A percentile compares a stretch with the other conserved stretches of the same genome.
phyloP scores from a whole-genome alignment of 305 asterid species.

The Plantago coronopus region DNA sequence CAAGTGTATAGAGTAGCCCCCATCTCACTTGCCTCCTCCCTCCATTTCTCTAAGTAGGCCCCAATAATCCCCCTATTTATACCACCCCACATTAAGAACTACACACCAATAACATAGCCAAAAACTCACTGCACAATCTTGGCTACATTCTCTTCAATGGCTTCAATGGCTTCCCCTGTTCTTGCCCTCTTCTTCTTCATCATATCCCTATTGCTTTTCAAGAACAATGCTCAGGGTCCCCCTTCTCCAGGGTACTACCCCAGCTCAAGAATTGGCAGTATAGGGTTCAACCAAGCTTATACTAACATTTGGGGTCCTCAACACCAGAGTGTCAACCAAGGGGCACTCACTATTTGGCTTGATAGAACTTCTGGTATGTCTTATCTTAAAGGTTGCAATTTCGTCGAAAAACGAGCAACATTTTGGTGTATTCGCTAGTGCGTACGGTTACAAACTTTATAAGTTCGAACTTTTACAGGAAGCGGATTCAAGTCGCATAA shows the following conservation, averaged over 20 bases:
- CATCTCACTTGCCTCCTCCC: constrained; percentile 32
- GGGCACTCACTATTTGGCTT: constrained; percentile 64
- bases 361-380: constrained; percentile 50
- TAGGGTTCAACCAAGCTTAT: constrained; percentile 50
- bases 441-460: no score
- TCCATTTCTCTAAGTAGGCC: constrained; percentile 30
- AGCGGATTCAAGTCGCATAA: constrained; percentile 70
- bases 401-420: no score
- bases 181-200: constrained; percentile 28
- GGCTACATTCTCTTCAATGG: no score
- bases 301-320: constrained; percentile 81
- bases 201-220: constrained; percentile 27
- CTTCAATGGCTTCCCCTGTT: constrained; percentile 41
- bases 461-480: constrained; percentile 34
- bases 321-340: constrained; percentile 61
- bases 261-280: constrained; percentile 42
- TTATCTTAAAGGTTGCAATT: no score
- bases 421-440: no score
- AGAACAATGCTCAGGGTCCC: constrained; percentile 52
- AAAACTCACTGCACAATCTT: background rate
- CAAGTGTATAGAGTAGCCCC: constrained; percentile 33
- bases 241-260: constrained; percentile 86
- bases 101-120: constrained; percentile 16
- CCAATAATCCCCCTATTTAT: constrained; percentile 42
- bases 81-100: constrained; percentile 16